Base-by-base conservation (phyloP, 2,329 filamentous ascomycete species). In the Beauveria pseudobassiana region DNA sequence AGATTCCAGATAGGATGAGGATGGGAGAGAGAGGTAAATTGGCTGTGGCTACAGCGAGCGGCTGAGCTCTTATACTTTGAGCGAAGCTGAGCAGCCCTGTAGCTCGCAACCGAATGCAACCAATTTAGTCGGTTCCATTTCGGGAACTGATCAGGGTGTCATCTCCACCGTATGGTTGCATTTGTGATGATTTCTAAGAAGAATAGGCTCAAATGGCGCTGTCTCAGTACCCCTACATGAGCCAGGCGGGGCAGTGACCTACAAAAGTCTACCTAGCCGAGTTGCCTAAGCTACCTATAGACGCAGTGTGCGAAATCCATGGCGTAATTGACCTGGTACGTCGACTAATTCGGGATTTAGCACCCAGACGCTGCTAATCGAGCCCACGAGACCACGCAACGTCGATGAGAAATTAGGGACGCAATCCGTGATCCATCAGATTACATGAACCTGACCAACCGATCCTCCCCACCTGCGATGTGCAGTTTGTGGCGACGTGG, bases 361-460 rank as follows among this genome's bases (percentile, higher is more conserved):
- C 5, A 38, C 34, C 34, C 34, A 14, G 34, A 38, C 34, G 6
- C 34, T 6, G 12, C 34, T 6, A 16, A 38, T 38, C 6, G 34
- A 38, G 16, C 34, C 34, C 5, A 16, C 34, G 16, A 38, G 34
- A 16, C 34, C 12, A 38, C 5, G 14, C 4, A 38, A 38, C 34
- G 34, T 16, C 34, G 34, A 38, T 38, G 34, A 38, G 12, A 38
- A 38, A 38, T 38, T 14, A 38, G 12, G 12, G 4, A 34, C 30
- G 5, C 30, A 34, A 38, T 38, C 16, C 34, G 9, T 22, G n/a
- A 14, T 24, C 2, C 14, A 12, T 22, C 22, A 12, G 52, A 62
- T 62, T 62, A 62, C 60, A 57, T 53, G 54, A 62, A 46, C 22
- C 60, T 62, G 46, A 62, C 52, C 48, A 62, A 62, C 52, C 53